phyloP scores from a whole-genome alignment of 345 rosid genomes.

The Xanthoceras sorbifolium region DNA sequence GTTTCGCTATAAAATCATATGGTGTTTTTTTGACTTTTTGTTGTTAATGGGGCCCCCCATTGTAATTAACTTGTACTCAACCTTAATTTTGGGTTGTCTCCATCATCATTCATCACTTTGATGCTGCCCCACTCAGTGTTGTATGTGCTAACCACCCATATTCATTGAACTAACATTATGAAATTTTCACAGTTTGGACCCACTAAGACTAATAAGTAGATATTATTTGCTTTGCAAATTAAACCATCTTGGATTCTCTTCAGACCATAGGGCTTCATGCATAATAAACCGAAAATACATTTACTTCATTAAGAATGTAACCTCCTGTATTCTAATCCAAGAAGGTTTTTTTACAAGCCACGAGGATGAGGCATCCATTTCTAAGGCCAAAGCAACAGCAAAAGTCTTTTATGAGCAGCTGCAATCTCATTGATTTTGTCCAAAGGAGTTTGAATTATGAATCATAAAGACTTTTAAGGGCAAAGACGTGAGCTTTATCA shows the following conservation, averaged over 20 bases:
- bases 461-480: neutral
- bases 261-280: no score
- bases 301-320: no score
- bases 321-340: no score
- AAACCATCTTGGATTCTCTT: neutral
- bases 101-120: neutral
- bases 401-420: neutral
- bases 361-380: no score
- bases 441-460: neutral
- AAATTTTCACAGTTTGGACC: no score
- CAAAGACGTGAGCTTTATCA: neutral
- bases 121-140: no score
- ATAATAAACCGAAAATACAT: no score
- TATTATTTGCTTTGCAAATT: neutral
- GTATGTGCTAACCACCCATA: neutral
- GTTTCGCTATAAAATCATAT: no score
- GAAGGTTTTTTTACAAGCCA: no score
- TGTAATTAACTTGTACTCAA: neutral
- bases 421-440: conserved; percentile 10
- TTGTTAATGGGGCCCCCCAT: neutral
- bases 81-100: neutral
- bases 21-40: no score
- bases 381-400: neutral
- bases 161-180: neutral
- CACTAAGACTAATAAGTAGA: neutral